Conservation (phyloP, 495 filamentous ascomycete genomes). For the Aspergillus bertholletiae region DNA sequence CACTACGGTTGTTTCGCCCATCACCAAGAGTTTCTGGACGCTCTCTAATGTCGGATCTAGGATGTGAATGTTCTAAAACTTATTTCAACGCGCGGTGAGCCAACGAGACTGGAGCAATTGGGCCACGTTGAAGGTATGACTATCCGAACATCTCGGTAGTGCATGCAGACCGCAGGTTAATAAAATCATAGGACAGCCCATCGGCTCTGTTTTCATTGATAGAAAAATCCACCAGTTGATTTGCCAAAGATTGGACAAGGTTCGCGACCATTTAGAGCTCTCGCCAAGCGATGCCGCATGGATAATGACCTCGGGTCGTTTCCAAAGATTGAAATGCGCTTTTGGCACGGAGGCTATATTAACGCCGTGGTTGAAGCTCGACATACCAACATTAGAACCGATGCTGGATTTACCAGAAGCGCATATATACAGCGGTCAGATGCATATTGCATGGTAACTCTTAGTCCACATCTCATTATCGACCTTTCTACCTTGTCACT, state of each 20-base stretch:
- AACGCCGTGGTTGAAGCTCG: constrained; percentile 25
- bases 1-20: constrained; percentile 37
- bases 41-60: constrained; percentile 11
- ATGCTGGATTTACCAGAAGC: constrained; percentile 20
- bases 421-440: constrained; percentile 28
- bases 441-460: constrained; percentile 30
- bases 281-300: constrained; percentile 23
- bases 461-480: not conserved
- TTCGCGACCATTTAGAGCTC: constrained; percentile 16
- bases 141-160: not conserved
- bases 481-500: not conserved
- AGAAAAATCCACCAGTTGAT: constrained; percentile 25
- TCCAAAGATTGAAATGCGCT: constrained; percentile 37
- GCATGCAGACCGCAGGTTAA: not conserved
- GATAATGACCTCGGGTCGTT: constrained; percentile 34
- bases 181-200: constrained; percentile 23
- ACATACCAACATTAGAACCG: constrained; percentile 24
- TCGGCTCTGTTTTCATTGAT: constrained; percentile 41
- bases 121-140: constrained; percentile 34
- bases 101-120: constrained; percentile 32
- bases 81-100: constrained; percentile 22
- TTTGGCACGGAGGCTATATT: constrained; percentile 29
- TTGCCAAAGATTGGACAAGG: constrained; percentile 17
- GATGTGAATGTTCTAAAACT: constrained; percentile 38
- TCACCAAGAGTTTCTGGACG: not conserved